phyloP scores from a whole-genome alignment of 345 rosid genomes.

The Eucalyptus curtisii region DNA sequence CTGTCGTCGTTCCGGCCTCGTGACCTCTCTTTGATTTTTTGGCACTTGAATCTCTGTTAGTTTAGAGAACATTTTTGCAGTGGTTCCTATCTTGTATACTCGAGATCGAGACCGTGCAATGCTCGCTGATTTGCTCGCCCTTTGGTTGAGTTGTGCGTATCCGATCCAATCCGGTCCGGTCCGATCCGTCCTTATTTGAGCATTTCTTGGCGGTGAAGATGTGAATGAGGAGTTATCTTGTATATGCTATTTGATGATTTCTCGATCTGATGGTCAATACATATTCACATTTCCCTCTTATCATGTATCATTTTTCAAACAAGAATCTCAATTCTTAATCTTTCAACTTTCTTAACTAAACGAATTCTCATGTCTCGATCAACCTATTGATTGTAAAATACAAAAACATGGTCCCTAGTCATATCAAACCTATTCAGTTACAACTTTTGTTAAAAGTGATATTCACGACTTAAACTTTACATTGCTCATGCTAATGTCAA shows the following conservation, averaged over 20 bases:
- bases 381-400: not conserved
- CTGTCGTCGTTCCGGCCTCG: constrained; percentile 2
- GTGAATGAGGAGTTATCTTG: not conserved
- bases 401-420: not conserved
- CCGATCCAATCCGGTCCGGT: too few species aligned
- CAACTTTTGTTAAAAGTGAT: not conserved
- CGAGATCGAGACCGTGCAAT: not conserved
- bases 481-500: not conserved
- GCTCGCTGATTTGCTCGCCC: not conserved
- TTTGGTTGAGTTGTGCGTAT: too few species aligned
- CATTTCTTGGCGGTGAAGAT: not conserved
- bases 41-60: not conserved
- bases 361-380: not conserved
- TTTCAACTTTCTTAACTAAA: not conserved
- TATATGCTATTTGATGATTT: not conserved
- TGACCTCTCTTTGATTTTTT: not conserved
- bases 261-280: not conserved
- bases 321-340: not conserved
- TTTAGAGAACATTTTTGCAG: not conserved
- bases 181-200: too few species aligned
- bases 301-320: not conserved
- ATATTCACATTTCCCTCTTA: not conserved
- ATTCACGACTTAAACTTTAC: not conserved
- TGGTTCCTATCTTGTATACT: not conserved
- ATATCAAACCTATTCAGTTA: not conserved